Base-by-base conservation (phyloP, 805 yeast species). In the Komagataella mondaviorum region DNA sequence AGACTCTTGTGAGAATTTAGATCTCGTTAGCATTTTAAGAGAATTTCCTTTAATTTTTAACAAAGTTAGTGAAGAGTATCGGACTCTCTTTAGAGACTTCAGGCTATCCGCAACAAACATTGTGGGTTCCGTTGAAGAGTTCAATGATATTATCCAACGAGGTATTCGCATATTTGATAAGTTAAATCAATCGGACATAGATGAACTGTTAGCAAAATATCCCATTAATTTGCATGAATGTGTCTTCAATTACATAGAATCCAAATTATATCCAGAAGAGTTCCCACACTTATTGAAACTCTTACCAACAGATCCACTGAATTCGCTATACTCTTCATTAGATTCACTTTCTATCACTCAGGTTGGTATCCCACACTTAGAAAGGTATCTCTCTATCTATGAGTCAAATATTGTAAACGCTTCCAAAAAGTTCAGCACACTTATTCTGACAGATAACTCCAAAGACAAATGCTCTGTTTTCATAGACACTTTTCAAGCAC, bases 171-270 rank as follows among this genome's bases (percentile, higher is more conserved):
- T 68, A 12, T 67, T 72, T 46, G 65, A 64, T 47, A 52, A 59
- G n/a, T 59, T 66, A 6, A 67, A 65, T 24, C 58, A 55, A 5
- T 65, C 63, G 2, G 57, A 63, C 0, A 57, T 65, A 10, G 52
- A 60, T 1, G 55, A 60, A 8, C 52, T 66, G 3, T 58, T 66
- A 24, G 54, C 57, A 6, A 48, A 59, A 20, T 57, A 55, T 46
- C 75, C 77, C 1, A 54, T 73, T 16, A 78, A 82, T 52, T 64
- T 80, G 55, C 77, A 71, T 56, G 71, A 70, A 52, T 69, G 80
- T 47, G 70, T 88, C 1, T 83, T 81, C 57, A 80, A 79, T 51
- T 87, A 87, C 57, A 81, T 87, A 14, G 96, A 90, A 58, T 58
- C 73, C 54, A 80, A 81, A 52, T 63, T 88, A 30, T 30, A 30